phyloP scores from a whole-genome alignment of 1,284 basidiomycete genomes.

The Xerocomus amazonicus region DNA sequence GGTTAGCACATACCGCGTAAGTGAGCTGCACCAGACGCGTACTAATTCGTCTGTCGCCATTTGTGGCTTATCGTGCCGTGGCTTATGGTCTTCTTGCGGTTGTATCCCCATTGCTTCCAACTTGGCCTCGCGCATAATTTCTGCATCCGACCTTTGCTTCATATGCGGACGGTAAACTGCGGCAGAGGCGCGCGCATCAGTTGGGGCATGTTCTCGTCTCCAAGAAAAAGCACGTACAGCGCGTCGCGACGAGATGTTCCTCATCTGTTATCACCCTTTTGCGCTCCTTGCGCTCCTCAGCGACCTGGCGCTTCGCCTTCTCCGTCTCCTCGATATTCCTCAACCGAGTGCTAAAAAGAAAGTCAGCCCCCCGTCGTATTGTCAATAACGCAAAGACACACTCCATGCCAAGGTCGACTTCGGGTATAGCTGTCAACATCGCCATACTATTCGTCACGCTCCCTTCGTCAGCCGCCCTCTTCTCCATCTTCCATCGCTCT shows the following conservation, averaged over 20 bases:
- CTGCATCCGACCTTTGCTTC: slow-evolving; percentile 77
- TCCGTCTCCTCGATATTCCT: slow-evolving; percentile 97
- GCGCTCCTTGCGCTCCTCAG: slow-evolving; percentile 65
- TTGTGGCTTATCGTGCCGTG: slow-evolving; percentile 59
- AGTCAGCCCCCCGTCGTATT: not conserved
- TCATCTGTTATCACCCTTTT: slow-evolving; percentile 62
- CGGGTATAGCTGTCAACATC: slow-evolving; percentile 96
- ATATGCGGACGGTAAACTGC: slow-evolving; percentile 81
- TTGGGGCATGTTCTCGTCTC: too few relatives aligned
- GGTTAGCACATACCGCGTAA: not conserved
- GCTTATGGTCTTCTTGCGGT: slow-evolving; percentile 52
- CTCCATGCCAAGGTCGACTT: slow-evolving; percentile 98
- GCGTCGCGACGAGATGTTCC: slow-evolving; percentile 74
- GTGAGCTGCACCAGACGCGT: slow-evolving; percentile 12
- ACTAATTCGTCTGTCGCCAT: slow-evolving; percentile 91
- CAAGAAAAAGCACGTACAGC: slow-evolving; percentile 57
- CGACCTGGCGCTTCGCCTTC: slow-evolving; percentile 84
- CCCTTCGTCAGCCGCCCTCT: slow-evolving; percentile 72
- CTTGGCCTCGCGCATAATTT: slow-evolving; percentile 82
- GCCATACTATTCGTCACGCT: slow-evolving; percentile 88
- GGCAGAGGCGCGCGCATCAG: not conserved
- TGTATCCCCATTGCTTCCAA: slow-evolving; percentile 76
- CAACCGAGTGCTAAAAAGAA: slow-evolving; percentile 63
- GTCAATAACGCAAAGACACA: slow-evolving; percentile 40
- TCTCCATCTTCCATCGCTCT: slow-evolving; percentile 65